Evolutionary conservation across 163 green algal species (phyloP), one percentile per base, ranked within the genome.

Genomic region (Trebouxia gelatinosa): DNA sequence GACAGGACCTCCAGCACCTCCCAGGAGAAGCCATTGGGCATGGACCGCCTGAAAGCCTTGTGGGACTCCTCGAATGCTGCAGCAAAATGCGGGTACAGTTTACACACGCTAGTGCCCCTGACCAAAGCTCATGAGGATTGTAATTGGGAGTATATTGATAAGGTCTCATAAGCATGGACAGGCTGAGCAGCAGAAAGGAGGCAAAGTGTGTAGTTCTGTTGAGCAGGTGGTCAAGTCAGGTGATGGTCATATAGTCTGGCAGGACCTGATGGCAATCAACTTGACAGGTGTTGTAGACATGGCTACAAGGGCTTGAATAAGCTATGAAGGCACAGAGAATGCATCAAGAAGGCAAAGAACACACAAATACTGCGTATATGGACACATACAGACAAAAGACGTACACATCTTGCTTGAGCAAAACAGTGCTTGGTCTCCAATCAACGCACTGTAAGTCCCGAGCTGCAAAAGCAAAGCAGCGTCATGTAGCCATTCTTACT

Each of bases 21-120:
- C 77, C 77, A 82, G 51, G 77, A 46, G 31, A 78, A 82, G 51
- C 77, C 77, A 29, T 37, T 35, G 28, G 77, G 4, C 77, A 82
- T 40, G n/a, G 67, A 64, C 2, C 40, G 28, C 21, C 54, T 46
- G 51, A 82, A 82, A 6, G 34, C 28, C 51, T 65, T 50, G 57
- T 82, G 77, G 5, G 50, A 74, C 35, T 82, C 77, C 54, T 78
- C 77, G 46, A 82, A 78, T 17, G 35, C 67, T 74, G 77, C 62
- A 78, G 28, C 26, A 74, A 3, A 58, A 40, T 34, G 37, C 66
- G n/a, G n/a, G n/a, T n/a, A n/a, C n/a, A n/a, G n/a, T n/a, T n/a
- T n/a, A n/a, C n/a, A n/a, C n/a, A n/a, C n/a, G n/a, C n/a, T n/a
- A n/a, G n/a, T n/a, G n/a, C n/a, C n/a, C n/a, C n/a, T n/a, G n/a